A percentile compares a stretch with the other conserved stretches of the same genome.
phyloP scores from a whole-genome alignment of 2,329 filamentous ascomycete species.

The Colletotrichum simmondsii region DNA sequence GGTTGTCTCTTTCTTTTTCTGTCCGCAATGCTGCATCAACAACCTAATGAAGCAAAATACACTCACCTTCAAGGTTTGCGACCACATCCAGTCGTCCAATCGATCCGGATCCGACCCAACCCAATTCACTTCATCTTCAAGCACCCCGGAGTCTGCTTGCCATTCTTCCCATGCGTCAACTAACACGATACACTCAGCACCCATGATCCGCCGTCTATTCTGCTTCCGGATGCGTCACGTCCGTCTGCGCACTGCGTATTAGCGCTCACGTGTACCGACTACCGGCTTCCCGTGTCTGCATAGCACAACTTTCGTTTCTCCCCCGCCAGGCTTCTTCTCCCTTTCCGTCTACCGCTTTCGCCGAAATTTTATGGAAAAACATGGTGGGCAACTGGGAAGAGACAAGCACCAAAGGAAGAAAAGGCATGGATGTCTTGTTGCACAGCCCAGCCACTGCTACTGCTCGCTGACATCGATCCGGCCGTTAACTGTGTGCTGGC shows the following conservation, averaged over 20 bases:
- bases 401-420: constrained; percentile 2
- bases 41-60: not conserved
- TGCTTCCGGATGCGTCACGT: constrained; percentile 1
- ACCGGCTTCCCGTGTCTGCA: constrained; percentile 22
- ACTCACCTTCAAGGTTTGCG: not conserved
- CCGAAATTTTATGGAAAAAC: not conserved
- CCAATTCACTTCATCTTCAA: constrained; percentile 12
- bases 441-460: constrained; percentile 20
- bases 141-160: not conserved
- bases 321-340: not conserved
- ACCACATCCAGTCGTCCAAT: constrained; percentile 4
- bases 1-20: not conserved
- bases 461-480: constrained; percentile 13
- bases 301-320: constrained; percentile 3
- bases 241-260: constrained; percentile 15
- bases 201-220: constrained; percentile 9
- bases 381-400: not conserved
- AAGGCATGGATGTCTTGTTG: constrained; percentile 7
- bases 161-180: not conserved
- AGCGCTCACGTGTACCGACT: constrained; percentile 9
- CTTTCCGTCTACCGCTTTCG: constrained; percentile 12
- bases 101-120: constrained; percentile 24
- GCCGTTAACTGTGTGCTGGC: constrained; percentile 15
- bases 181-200: not conserved
- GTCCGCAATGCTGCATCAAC: not conserved